phyloP scores from a whole-genome alignment of 805 yeast species.

The Candida silvicultrix region DNA sequence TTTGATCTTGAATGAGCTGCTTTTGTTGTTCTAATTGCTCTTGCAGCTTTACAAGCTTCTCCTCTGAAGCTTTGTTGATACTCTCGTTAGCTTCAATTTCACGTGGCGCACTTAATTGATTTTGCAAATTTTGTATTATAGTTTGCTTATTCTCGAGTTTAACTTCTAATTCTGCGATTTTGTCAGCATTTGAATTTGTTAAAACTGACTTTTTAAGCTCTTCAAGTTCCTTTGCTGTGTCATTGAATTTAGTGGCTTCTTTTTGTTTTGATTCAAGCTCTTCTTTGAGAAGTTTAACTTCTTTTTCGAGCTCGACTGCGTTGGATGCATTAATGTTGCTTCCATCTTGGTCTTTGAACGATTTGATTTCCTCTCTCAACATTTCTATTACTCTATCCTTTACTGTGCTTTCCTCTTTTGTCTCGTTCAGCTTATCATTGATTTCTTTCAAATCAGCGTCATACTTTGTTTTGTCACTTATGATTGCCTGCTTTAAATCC shows the following conservation, averaged over 20 bases:
- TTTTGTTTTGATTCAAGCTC: neutral
- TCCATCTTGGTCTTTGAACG: too few relatives aligned
- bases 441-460: neutral
- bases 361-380: neutral
- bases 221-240: neutral
- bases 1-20: neutral
- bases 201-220: neutral
- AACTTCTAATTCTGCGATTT: neutral
- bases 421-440: neutral
- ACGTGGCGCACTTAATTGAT: neutral
- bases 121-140: neutral
- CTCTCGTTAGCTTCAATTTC: neutral
- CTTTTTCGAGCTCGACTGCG: neutral
- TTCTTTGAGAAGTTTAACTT: neutral
- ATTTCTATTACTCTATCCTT: constrained; percentile 1
- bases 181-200: neutral
- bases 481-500: constrained; percentile 22
- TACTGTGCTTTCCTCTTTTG: neutral
- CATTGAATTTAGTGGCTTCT: neutral
- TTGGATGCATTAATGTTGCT: too few relatives aligned
- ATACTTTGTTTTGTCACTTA: constrained; percentile 3
- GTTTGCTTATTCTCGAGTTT: neutral
- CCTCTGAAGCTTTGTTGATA: neutral
- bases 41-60: neutral
- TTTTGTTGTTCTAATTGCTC: neutral